phyloP scores from a whole-genome alignment of 1,139 yeast species.

The Candida sojae region DNA sequence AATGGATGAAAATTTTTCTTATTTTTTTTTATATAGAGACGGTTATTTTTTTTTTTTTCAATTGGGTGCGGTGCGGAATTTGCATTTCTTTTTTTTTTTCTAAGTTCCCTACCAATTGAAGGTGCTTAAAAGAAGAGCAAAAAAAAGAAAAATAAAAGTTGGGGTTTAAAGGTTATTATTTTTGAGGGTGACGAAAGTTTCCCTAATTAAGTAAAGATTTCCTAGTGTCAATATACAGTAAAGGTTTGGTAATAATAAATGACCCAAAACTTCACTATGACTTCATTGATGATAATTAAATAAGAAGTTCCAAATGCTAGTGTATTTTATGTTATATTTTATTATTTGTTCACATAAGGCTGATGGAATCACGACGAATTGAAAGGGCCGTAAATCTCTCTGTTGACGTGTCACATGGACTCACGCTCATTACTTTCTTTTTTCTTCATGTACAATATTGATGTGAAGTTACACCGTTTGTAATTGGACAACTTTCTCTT shows the following conservation, averaged over 20 bases:
- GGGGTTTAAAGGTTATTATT: not conserved
- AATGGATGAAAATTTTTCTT: slow-evolving; percentile 4
- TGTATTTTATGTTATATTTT: too few relatives aligned
- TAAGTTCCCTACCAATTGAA: not conserved
- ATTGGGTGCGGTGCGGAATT: not conserved
- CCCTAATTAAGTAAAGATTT: not conserved
- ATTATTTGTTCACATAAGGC: too few relatives aligned
- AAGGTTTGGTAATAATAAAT: too few relatives aligned
- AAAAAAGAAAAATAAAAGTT: not conserved
- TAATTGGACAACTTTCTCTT: too few relatives aligned
- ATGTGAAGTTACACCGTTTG: too few relatives aligned
- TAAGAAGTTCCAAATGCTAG: not conserved
- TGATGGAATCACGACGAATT: not conserved
- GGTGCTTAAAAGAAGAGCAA: not conserved
- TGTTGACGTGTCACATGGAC: not conserved
- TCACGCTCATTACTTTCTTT: too few relatives aligned
- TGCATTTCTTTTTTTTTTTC: not conserved
- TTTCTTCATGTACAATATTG: too few relatives aligned
- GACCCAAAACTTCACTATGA: too few relatives aligned
- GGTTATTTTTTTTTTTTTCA: not conserved
- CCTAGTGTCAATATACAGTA: not conserved
- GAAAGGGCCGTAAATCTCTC: not conserved
- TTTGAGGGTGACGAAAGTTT: too few relatives aligned
- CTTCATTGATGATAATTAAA: not conserved
- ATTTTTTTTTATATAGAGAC: slow-evolving; percentile 1